These are phyloP conservation scores for Pogostemon cablin DNA, from an alignment of 257 asterid species.

Conservation along the genomic window DNA sequence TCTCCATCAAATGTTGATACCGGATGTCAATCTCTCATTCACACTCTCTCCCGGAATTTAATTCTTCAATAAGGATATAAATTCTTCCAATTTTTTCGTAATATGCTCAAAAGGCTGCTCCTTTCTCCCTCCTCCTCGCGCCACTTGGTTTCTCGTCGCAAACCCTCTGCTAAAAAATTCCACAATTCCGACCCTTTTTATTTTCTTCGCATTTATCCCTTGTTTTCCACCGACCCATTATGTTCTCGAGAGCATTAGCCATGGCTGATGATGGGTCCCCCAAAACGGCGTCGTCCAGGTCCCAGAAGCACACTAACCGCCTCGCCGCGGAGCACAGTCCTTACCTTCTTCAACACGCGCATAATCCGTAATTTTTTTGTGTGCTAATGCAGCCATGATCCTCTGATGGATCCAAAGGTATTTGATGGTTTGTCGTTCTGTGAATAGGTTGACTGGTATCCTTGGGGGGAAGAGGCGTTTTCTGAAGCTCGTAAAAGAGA, in stretches of 20 bases:
- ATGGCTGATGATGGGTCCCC: constrained; percentile 64
- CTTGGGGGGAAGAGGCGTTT: constrained; percentile 98
- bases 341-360: constrained; percentile 94
- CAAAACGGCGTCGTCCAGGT: constrained; percentile 44
- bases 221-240: constrained; percentile 40
- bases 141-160: constrained; percentile 30
- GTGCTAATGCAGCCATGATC: constrained; percentile 14
- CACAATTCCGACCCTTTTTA: constrained; percentile 8
- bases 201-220: constrained; percentile 44
- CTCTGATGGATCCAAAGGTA: background rate
- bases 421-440: constrained; percentile 26
- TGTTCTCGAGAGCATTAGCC: constrained; percentile 42
- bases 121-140: constrained; percentile 42
- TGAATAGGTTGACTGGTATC: constrained; percentile 88
- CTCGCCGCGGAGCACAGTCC: constrained; percentile 93
- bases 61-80: constrained; percentile 11
- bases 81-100: constrained; percentile 13
- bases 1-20: constrained; percentile 28
- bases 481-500: constrained; percentile 86
- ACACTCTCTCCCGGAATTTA: constrained; percentile 5
- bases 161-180: constrained; percentile 23
- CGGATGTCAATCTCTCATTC: background rate
- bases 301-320: constrained; percentile 63
- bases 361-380: constrained; percentile 60
- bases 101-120: constrained; percentile 53